phyloP scores from a whole-genome alignment of 208 protist genomes.

The Trypanosoma cruzi region DNA sequence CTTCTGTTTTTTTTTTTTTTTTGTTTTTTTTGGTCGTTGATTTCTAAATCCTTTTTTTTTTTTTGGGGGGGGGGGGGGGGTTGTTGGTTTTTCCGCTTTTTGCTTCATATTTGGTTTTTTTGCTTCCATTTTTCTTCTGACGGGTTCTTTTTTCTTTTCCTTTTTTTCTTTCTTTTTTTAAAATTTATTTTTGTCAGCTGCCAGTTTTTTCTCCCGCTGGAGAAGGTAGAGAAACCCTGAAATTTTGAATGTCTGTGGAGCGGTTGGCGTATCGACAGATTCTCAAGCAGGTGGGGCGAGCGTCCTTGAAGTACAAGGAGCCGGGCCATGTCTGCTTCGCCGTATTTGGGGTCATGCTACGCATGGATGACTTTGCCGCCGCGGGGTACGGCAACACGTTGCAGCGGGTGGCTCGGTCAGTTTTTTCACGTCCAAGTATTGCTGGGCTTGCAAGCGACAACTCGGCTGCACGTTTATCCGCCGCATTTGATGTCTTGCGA shows the following conservation, averaged over 20 bases:
- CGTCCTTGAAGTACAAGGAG: constrained; percentile 41
- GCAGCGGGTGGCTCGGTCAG: constrained; percentile 41
- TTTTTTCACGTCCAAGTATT: constrained; percentile 62
- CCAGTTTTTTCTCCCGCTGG: too few relatives aligned
- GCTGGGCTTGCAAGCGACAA: constrained; percentile 47
- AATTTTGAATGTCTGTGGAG: constrained; percentile 56
- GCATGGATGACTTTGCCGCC: constrained; percentile 58
- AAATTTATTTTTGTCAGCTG: too few relatives aligned
- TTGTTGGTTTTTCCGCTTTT: background rate
- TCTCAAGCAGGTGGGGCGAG: constrained; percentile 41
- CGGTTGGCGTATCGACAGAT: constrained; percentile 75
- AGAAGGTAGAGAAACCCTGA: background rate
- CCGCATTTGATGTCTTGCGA: constrained; percentile 64
- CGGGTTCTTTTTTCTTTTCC: background rate
- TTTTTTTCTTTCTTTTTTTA: background rate
- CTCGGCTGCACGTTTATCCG: constrained; percentile 36
- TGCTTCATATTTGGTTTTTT: background rate
- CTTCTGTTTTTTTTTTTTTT: background rate
- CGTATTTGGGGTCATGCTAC: constrained; percentile 65
- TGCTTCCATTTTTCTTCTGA: background rate
- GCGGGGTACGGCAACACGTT: constrained; percentile 66
- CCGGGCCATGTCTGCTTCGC: constrained; percentile 68
- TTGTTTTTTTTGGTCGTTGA: background rate
- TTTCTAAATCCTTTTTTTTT: background rate
- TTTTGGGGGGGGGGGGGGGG: too few relatives aligned